These are phyloP conservation scores for Sugiyamaella sp. DNA, from an alignment of 1,139 yeast species.

Conservation along the genomic window DNA sequence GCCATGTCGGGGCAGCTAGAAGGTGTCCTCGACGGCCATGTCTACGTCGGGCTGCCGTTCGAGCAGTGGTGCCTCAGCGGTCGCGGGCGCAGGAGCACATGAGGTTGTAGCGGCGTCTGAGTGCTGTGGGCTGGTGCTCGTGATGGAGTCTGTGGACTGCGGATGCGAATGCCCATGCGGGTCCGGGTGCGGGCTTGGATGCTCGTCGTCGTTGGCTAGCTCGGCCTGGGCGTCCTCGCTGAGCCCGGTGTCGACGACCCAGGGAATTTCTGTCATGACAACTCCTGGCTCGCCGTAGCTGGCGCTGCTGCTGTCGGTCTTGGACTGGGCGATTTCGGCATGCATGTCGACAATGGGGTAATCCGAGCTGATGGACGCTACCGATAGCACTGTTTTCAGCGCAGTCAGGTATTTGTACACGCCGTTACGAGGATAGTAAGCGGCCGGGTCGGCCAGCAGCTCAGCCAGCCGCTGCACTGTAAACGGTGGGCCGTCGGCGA, in stretches of 20 bases:
- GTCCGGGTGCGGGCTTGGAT: no score
- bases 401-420: slow-evolving; percentile 47
- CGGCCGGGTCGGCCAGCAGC: slow-evolving; percentile 49
- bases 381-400: slow-evolving; percentile 41
- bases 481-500: slow-evolving; percentile 55
- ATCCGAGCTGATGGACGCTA: slow-evolving; percentile 40
- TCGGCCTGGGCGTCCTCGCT: slow-evolving; percentile 9
- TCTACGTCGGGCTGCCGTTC: no score
- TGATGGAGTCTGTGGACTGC: no score
- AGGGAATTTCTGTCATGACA: slow-evolving; percentile 36
- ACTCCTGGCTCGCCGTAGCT: slow-evolving; percentile 31
- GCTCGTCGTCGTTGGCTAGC: not conserved
- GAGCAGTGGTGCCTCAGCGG: no score
- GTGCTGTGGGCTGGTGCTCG: no score
- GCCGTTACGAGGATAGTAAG: slow-evolving; percentile 42
- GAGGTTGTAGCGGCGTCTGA: no score
- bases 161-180: no score
- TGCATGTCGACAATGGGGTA: slow-evolving; percentile 33
- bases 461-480: slow-evolving; percentile 61
- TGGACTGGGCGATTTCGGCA: slow-evolving; percentile 26
- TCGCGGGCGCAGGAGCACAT: no score
- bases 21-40: not conserved
- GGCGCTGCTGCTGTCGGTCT: slow-evolving; percentile 25
- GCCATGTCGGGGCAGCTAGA: not conserved
- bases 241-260: slow-evolving; percentile 39